These are phyloP conservation scores for Malbranchea cinnamomea DNA, from an alignment of 2,329 filamentous ascomycete species.

Conservation along the genomic window DNA sequence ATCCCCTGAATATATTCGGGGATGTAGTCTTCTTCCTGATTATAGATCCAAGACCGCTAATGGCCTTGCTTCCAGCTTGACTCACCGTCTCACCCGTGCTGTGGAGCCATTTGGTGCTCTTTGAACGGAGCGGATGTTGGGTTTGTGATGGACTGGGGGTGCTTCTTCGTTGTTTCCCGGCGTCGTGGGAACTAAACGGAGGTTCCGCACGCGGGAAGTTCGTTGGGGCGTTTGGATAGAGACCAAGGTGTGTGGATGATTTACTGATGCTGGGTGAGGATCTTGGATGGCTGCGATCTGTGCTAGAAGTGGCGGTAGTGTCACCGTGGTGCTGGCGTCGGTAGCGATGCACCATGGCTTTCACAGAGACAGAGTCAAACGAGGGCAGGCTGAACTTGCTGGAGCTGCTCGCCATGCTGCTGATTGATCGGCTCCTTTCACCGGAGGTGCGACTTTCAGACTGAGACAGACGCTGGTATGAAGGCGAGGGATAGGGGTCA, in stretches of 20 bases:
- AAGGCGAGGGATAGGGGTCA: not conserved
- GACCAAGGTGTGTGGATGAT: constrained; percentile 7
- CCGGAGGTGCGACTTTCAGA: constrained; percentile 1
- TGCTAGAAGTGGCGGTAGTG: too few species aligned
- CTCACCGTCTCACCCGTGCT: constrained; percentile 8
- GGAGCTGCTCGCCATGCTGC: constrained; percentile 9
- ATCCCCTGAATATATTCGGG: too few species aligned
- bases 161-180: too few species aligned
- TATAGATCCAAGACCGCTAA: constrained; percentile 10
- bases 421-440: constrained; percentile 9
- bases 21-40: constrained; percentile 8
- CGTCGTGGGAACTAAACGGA: too few species aligned
- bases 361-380: constrained; percentile 8
- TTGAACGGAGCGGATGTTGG: constrained; percentile 6
- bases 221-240: too few species aligned
- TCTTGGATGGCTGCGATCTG: too few species aligned
- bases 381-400: constrained; percentile 10
- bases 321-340: too few species aligned
- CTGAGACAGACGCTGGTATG: not conserved
- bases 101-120: constrained; percentile 10
- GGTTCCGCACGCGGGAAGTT: too few species aligned
- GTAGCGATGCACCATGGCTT: constrained; percentile 7
- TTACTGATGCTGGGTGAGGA: constrained; percentile 2
- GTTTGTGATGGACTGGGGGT: too few species aligned
- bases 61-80: constrained; percentile 8